These are phyloP conservation scores for Cryptosporidium parvum DNA, from an alignment of 169 alveolate genomes.

Conservation along the genomic window DNA sequence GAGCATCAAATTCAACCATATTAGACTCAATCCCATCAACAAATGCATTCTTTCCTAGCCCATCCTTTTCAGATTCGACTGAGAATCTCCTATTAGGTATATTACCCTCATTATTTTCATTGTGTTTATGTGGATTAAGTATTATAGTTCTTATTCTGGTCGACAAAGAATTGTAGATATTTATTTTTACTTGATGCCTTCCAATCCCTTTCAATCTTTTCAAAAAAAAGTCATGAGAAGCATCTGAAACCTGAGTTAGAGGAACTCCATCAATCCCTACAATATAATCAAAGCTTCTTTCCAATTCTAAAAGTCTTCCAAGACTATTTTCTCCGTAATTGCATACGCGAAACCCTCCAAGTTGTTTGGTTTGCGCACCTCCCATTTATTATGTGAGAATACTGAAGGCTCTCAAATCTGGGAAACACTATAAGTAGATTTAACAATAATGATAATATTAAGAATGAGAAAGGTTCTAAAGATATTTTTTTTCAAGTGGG, in stretches of 20 bases:
- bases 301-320: conserved; percentile 49
- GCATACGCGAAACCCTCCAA: conserved; percentile 73
- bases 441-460: background rate
- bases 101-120: background rate
- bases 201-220: conserved; percentile 56
- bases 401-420: background rate
- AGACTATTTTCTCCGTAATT: conserved; percentile 27
- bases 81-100: background rate
- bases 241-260: conserved; percentile 58
- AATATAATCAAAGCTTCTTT: conserved; percentile 56
- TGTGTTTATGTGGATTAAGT: conserved; percentile 25
- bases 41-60: background rate
- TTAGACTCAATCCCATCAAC: conserved; percentile 7
- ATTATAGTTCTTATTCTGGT: conserved; percentile 49
- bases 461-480: background rate
- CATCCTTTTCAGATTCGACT: background rate
- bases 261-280: conserved; percentile 74
- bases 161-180: conserved; percentile 42
- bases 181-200: conserved; percentile 14
- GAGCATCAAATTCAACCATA: conserved; percentile 1
- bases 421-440: background rate
- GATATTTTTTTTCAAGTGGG: background rate
- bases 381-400: conserved; percentile 36
- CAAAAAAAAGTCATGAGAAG: conserved; percentile 66
- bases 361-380: conserved; percentile 35